A percentile compares a stretch with the other conserved stretches of the same genome.
Evolutionary conservation across 2,329 filamentous ascomycete genomes (phyloP).

Genomic region (Magnaporthiopsis rhizophila): DNA sequence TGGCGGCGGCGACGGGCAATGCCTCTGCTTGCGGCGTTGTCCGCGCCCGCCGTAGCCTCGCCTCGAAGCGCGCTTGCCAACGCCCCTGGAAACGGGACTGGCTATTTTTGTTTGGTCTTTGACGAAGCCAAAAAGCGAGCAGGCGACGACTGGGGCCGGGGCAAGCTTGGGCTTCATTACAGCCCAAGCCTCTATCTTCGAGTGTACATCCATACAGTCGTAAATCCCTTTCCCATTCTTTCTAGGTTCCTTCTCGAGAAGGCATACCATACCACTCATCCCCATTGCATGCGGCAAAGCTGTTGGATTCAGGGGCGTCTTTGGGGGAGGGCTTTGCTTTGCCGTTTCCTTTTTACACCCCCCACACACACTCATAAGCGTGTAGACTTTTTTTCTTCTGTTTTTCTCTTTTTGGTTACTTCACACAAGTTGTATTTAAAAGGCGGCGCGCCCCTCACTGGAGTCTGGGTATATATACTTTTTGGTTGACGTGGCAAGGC

Average conservation of each 20-base stretch:
- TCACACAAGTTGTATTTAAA: not conserved
- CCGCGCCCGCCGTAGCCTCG: not conserved
- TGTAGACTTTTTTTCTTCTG: not conserved
- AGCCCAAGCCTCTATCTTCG: not conserved
- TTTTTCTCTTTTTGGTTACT: not conserved
- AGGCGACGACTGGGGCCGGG: not conserved
- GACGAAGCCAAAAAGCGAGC: not conserved
- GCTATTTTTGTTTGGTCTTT: not conserved
- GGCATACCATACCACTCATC: not conserved
- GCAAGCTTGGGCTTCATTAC: not conserved
- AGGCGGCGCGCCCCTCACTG: not conserved
- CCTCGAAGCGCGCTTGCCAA: not conserved
- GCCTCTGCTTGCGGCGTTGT: not conserved
- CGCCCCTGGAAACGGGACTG: not conserved
- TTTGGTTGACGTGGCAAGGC: not conserved
- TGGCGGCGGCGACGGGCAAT: not conserved
- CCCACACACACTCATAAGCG: not conserved
- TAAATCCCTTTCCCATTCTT: not conserved
- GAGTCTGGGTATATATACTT: not conserved
- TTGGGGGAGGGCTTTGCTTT: not conserved
- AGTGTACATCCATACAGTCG: not conserved
- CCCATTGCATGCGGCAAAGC: not conserved
- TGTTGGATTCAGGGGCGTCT: not conserved
- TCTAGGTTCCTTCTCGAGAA: not conserved
- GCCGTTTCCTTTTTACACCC: not conserved